Conservation (phyloP, 2,329 filamentous ascomycete species). For the Arachnopeziza araneosa region DNA sequence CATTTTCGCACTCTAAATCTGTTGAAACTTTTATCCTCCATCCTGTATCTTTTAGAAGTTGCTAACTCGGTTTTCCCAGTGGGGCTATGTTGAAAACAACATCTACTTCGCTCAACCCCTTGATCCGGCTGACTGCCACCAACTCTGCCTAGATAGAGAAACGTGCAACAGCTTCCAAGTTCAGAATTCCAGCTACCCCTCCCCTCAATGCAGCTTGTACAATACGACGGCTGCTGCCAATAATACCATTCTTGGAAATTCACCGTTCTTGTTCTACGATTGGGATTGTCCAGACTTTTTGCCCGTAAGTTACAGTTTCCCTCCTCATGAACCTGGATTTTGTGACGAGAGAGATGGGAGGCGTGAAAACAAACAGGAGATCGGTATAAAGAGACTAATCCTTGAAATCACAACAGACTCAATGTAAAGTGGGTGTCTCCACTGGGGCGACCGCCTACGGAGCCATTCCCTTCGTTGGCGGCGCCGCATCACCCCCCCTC, state of each 20-base stretch:
- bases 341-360: not conserved
- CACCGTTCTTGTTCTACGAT: conserved; percentile 14
- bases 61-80: too few relatives aligned
- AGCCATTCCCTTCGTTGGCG: not conserved
- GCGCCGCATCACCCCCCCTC: not conserved
- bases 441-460: not conserved
- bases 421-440: not conserved
- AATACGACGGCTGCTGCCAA: conserved; percentile 2
- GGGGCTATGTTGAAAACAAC: conserved; percentile 17
- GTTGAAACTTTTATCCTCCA: too few relatives aligned
- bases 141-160: conserved; percentile 12
- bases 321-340: not conserved
- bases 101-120: conserved; percentile 9
- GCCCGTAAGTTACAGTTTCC: conserved; percentile 6
- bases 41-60: too few relatives aligned
- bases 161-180: conserved; percentile 15
- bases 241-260: conserved; percentile 7
- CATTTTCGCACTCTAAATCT: too few relatives aligned
- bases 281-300: conserved; percentile 10
- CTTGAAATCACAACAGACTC: too few relatives aligned
- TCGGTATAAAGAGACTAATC: too few relatives aligned
- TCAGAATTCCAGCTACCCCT: conserved; percentile 3
- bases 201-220: conserved; percentile 14
- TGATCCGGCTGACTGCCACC: conserved; percentile 10
- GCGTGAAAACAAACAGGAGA: too few relatives aligned